Base-by-base conservation (phyloP, 108 stramenopile genomes). In the Cylindrotheca closterium region DNA sequence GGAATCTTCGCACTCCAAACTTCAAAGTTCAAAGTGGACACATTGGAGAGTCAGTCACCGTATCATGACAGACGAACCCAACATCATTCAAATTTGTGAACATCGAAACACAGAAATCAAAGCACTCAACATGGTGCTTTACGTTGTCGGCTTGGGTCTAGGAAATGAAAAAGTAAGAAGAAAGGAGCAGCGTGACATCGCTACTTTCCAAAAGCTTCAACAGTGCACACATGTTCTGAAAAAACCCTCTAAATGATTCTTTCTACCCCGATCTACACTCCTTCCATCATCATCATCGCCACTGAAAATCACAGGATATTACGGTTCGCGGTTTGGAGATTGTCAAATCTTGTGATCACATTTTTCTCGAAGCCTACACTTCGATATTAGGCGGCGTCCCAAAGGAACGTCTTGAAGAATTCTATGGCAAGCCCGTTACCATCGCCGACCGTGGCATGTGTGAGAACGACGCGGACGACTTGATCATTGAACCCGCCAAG, bases 331-430 rank as follows among this genome's bases (percentile, higher is more conserved):
- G 99, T 15, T 74, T 97, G 27, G 97, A 98, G 60, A 85, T 95
- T n/a, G 93, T 99, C 56, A 83, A 93, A 65, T 55, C 70, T 42
- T 84, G 84, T 55, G 78, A 84, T 58, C 70, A 75, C 27, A 83
- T 99, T 22, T 97, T 96, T 63, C 77, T 99, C 54, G 99, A 99
- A 75, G 79, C 88, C 58, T 99, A 99, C 93, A 99, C 99, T 8
- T 95, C 93, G 29, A 79, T 99, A 33, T 74, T 99, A 3, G 79
- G 79, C 21, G 87, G 89, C 27, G 86, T 97, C 17, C 78, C 80
- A 72, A 91, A 93, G 51, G 85, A 82, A 55, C 65, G 77, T 23
- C 68, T 96, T 50, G 97, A 96, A 63, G 79, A 80, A 58, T 92
- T 93, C 71, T 99, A 98, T 68, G 98, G 89, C 18, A 84, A 85